Evolutionary conservation across 2,329 filamentous ascomycete genomes (phyloP).

Genomic region (Hypoxylon sp.): DNA sequence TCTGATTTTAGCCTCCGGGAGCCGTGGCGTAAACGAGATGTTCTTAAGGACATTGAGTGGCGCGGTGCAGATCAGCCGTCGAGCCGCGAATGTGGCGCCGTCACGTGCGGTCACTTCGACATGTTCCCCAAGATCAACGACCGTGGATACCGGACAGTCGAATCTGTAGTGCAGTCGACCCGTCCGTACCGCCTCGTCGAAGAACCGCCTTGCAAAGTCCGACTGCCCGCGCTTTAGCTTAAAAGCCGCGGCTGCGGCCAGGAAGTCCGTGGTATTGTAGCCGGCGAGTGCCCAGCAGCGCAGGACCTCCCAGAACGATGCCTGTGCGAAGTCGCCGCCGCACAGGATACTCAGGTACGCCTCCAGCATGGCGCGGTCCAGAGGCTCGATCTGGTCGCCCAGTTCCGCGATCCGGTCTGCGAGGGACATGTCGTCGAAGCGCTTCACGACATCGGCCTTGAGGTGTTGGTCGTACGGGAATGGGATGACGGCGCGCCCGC

Average conservation of each 20-base stretch:
- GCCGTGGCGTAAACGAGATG: neutral
- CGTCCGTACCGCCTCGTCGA: constrained; percentile 59
- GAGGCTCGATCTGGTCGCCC: constrained; percentile 55
- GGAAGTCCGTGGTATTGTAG: constrained; percentile 59
- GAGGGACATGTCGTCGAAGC: constrained; percentile 59
- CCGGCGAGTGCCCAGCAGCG: constrained; percentile 64
- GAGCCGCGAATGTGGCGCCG: neutral
- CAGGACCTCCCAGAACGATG: constrained; percentile 63
- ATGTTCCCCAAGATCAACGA: neutral
- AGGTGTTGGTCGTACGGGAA: constrained; percentile 58
- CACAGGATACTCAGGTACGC: constrained; percentile 61
- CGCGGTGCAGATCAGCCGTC: neutral
- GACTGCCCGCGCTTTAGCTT: constrained; percentile 62
- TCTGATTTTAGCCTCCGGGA: neutral
- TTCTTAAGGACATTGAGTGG: constrained; percentile 4
- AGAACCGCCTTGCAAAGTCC: constrained; percentile 62
- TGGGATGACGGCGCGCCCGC: constrained; percentile 57
- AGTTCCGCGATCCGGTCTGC: constrained; percentile 61
- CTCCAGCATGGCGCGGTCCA: constrained; percentile 60
- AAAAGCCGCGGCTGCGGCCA: constrained; percentile 59
- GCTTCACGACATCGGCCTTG: constrained; percentile 52
- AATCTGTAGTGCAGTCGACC: constrained; percentile 60
- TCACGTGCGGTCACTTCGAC: neutral
- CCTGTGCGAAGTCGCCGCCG: constrained; percentile 60
- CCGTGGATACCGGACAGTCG: constrained; percentile 54